Percentiles rank a stretch among this genome's conserved stretches.
Evolutionary conservation across 192 early-diverging fungal species (phyloP).

Genomic region (Podila minutissima): DNA sequence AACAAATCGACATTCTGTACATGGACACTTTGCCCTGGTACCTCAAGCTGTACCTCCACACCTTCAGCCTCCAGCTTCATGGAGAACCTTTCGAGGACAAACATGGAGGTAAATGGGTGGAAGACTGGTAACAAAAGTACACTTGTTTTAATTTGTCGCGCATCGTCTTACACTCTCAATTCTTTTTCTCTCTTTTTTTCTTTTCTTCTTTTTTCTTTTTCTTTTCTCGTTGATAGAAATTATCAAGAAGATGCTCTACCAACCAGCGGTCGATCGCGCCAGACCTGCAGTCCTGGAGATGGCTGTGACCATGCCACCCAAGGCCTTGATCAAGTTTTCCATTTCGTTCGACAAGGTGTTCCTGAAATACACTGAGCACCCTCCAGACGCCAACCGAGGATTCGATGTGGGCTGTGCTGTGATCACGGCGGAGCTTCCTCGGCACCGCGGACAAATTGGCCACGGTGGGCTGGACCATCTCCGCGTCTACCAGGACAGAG

Average conservation of each 20-base stretch:
- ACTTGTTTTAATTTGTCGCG: no score
- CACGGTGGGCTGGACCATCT: slow-evolving; percentile 44
- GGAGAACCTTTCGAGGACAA: slow-evolving; percentile 27
- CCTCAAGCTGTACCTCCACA: slow-evolving; percentile 90
- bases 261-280: slow-evolving; percentile 82
- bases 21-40: slow-evolving; percentile 93
- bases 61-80: slow-evolving; percentile 67
- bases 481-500: slow-evolving; percentile 39
- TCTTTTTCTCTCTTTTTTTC: background rate
- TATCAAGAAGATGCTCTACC: slow-evolving; percentile 70
- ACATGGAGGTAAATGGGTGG: background rate
- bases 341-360: slow-evolving; percentile 93
- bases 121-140: no score
- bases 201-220: background rate
- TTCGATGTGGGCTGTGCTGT: slow-evolving; percentile 89
- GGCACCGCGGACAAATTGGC: slow-evolving; percentile 34
- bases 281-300: slow-evolving; percentile 87
- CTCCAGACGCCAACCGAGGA: slow-evolving; percentile 95
- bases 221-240: slow-evolving; percentile 45
- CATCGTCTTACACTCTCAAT: background rate
- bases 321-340: slow-evolving; percentile 72
- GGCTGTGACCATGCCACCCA: slow-evolving; percentile 70
- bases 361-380: slow-evolving; percentile 95
- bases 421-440: slow-evolving; percentile 50
- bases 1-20: slow-evolving; percentile 63